phyloP scores from a whole-genome alignment of 2,329 filamentous ascomycete species.

The Cladophialophora immunda region DNA sequence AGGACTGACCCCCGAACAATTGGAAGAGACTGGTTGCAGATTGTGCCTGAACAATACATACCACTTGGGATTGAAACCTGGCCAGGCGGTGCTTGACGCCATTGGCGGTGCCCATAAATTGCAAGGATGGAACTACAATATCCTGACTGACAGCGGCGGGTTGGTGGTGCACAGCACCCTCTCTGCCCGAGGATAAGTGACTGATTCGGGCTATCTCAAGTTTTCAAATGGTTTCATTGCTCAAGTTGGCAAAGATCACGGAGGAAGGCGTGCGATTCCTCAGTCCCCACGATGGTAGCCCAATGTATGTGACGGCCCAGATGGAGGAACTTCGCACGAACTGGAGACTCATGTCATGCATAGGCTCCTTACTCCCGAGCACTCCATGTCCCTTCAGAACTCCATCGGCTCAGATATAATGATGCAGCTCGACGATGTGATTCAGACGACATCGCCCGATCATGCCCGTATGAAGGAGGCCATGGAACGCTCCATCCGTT shows the following conservation, averaged over 20 bases:
- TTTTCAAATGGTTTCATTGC: slow-evolving; percentile 97
- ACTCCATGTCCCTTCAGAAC: slow-evolving; percentile 95
- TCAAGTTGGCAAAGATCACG: slow-evolving; percentile 91
- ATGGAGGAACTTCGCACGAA: background rate
- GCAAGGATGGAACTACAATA: slow-evolving; percentile 94
- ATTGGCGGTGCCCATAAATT: slow-evolving; percentile 93
- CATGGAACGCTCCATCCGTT: slow-evolving; percentile 92
- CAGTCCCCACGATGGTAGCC: slow-evolving; percentile 92
- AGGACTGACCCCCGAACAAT: slow-evolving; percentile 88
- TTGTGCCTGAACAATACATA: slow-evolving; percentile 98
- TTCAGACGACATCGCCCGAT: slow-evolving; percentile 94
- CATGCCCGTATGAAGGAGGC: slow-evolving; percentile 86
- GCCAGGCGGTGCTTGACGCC: slow-evolving; percentile 84
- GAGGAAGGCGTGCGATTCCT: slow-evolving; percentile 95
- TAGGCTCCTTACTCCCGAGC: slow-evolving; percentile 89
- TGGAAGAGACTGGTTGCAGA: slow-evolving; percentile 87
- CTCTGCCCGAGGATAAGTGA: slow-evolving; percentile 21
- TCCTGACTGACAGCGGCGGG: slow-evolving; percentile 75
- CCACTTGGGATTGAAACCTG: slow-evolving; percentile 92
- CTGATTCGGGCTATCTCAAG: slow-evolving; percentile 58
- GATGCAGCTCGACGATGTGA: slow-evolving; percentile 98
- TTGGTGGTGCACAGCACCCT: slow-evolving; percentile 44
- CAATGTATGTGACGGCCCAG: slow-evolving; percentile 68
- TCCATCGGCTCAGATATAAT: slow-evolving; percentile 98
- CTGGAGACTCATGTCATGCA: slow-evolving; percentile 6